Evolutionary conservation across 176 grass and related monocot genomes (phyloP).

Genomic region (Bonia amplexicaulis): DNA sequence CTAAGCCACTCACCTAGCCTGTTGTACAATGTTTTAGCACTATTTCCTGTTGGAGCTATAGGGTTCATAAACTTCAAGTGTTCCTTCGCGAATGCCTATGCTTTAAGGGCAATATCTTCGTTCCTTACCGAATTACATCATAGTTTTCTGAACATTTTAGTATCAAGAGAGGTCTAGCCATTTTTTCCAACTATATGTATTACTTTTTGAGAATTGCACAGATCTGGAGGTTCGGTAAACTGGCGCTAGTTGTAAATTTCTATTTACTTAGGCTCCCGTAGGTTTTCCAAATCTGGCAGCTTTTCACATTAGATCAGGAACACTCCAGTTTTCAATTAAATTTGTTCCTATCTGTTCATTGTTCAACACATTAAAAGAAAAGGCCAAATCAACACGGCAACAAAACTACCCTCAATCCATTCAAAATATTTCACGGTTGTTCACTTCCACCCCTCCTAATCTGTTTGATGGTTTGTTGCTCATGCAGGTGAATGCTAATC

Average conservation of each 20-base stretch:
- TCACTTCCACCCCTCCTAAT: not conserved
- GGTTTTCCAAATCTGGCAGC: not conserved
- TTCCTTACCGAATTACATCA: not conserved
- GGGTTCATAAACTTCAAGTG: not conserved
- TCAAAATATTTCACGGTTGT: not conserved
- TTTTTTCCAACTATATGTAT: not conserved
- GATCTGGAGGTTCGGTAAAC: not conserved
- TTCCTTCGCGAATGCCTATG: not conserved
- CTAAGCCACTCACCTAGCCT: not conserved
- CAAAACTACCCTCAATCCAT: not conserved
- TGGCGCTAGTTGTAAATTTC: not conserved
- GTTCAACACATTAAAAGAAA: not conserved
- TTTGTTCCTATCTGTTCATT: not conserved
- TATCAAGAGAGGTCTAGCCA: not conserved
- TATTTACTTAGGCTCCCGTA: not conserved
- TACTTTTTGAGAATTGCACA: not conserved
- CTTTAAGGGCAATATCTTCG: not conserved
- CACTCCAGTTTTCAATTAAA: not conserved
- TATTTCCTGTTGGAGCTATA: not conserved
- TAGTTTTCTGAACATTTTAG: not conserved
- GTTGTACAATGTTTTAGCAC: not conserved
- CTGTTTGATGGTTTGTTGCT: not conserved
- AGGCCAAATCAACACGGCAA: not conserved
- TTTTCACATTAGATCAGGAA: too few relatives aligned
- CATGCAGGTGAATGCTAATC: not conserved